phyloP scores from a whole-genome alignment of 441 rosid species.

The Jatropha multifida region DNA sequence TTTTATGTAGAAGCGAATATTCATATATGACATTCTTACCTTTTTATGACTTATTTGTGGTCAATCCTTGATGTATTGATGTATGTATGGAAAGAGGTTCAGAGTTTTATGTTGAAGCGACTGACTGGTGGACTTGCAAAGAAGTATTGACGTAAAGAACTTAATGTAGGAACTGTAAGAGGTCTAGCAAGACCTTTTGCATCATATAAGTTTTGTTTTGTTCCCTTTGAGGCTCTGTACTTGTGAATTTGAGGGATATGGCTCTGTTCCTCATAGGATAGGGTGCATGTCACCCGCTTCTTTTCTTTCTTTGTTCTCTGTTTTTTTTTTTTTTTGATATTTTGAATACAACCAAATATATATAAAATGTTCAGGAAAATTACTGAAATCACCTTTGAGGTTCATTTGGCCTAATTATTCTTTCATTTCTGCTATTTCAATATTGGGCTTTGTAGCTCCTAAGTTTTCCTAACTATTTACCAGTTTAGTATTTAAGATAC shows the following conservation, averaged over 20 bases:
- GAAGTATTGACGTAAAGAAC: not conserved
- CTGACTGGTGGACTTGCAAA: not conserved
- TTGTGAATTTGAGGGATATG: not conserved
- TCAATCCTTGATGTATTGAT: not conserved
- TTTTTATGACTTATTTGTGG: slow-evolving; percentile 7
- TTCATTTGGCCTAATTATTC: not conserved
- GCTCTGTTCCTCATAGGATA: not conserved
- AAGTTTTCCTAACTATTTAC: no score
- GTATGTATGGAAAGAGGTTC: not conserved
- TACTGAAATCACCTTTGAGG: not conserved
- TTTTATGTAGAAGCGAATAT: not conserved
- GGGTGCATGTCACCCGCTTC: not conserved
- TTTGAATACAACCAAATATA: not conserved
- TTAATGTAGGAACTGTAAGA: not conserved
- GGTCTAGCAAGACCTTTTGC: not conserved
- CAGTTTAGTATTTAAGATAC: not conserved
- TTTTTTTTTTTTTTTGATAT: not conserved
- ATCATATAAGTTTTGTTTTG: not conserved
- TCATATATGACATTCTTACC: not conserved
- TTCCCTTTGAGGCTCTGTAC: not conserved
- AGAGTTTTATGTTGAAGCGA: not conserved
- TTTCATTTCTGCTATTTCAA: not conserved
- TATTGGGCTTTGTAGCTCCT: no score
- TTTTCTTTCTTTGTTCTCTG: not conserved
- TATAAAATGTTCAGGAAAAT: not conserved